Percentiles rank a stretch among this genome's conserved stretches.
Conservation (phyloP, 495 filamentous ascomycete genomes). For the Tricharina praecox region DNA sequence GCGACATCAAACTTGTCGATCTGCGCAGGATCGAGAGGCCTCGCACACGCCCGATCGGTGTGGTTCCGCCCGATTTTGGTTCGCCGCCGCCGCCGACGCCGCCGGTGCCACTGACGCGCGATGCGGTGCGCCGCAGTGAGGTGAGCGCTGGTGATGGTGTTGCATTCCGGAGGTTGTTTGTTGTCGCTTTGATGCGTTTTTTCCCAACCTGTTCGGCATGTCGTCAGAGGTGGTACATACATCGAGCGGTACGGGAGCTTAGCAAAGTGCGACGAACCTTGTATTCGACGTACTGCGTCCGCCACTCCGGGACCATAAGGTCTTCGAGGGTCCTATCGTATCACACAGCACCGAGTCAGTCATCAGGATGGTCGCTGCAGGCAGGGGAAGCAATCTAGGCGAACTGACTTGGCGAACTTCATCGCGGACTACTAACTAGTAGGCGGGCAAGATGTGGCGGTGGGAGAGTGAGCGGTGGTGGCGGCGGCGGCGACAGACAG, state of each 20-base stretch:
- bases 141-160: conserved; percentile 5
- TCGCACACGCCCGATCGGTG: background rate
- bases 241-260: background rate
- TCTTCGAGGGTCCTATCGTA: conserved; percentile 23
- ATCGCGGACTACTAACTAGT: conserved; percentile 1
- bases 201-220: conserved; percentile 17
- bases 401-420: conserved; percentile 9
- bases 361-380: too few relatives aligned
- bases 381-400: too few relatives aligned
- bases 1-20: background rate
- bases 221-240: background rate
- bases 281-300: conserved; percentile 25
- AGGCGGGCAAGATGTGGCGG: too few relatives aligned
- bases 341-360: background rate
- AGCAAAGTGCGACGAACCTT: conserved; percentile 19
- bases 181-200: conserved; percentile 21
- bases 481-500: too few relatives aligned
- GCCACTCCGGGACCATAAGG: conserved; percentile 27
- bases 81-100: background rate
- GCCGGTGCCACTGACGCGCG: background rate
- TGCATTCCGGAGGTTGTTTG: conserved; percentile 12
- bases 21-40: background rate
- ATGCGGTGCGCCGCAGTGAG: background rate
- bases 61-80: background rate
- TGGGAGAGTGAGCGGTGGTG: too few relatives aligned